A percentile compares a stretch with the other conserved stretches of the same genome.
Evolutionary conservation across 345 rosid species (phyloP).

Genomic region (Salix udensis): DNA sequence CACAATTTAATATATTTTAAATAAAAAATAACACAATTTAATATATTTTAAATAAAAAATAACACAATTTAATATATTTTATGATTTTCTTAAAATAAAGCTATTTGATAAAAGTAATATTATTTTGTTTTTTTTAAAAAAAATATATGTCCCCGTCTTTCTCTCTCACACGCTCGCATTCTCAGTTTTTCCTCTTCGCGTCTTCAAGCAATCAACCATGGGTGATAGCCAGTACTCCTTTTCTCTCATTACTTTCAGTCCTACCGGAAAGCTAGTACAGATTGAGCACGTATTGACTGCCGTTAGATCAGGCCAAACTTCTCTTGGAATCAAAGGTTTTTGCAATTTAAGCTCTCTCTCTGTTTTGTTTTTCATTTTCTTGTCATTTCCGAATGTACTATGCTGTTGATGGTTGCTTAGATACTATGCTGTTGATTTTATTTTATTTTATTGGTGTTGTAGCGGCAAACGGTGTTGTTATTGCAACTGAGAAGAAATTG

Average conservation of each 20-base stretch:
- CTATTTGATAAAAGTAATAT: constrained; percentile 17
- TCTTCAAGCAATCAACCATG: constrained; percentile 32
- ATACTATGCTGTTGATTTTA: too few relatives aligned
- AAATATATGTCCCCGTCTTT: not conserved
- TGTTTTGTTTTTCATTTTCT: not conserved
- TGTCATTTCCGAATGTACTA: not conserved
- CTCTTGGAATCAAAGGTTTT: constrained; percentile 88
- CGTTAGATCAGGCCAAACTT: constrained; percentile 93
- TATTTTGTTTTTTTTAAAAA: too few relatives aligned
- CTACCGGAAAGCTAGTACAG: constrained; percentile 98
- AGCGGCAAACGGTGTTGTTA: constrained; percentile 95
- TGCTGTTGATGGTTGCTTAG: too few relatives aligned
- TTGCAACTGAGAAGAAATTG: constrained; percentile 86
- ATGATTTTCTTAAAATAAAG: too few relatives aligned
- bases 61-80: too few relatives aligned
- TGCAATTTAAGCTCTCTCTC: too few relatives aligned
- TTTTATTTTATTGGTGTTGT: too few relatives aligned
- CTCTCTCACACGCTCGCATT: not conserved
- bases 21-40: too few relatives aligned
- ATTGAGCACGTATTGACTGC: constrained; percentile 93
- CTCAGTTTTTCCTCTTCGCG: not conserved
- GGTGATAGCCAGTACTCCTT: constrained; percentile 96
- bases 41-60: too few relatives aligned
- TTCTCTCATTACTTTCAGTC: constrained; percentile 96
- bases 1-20: too few relatives aligned